Evolutionary conservation across 768 basidiomycete genomes (phyloP).

Genomic region (Leucogyrophana mollusca): DNA sequence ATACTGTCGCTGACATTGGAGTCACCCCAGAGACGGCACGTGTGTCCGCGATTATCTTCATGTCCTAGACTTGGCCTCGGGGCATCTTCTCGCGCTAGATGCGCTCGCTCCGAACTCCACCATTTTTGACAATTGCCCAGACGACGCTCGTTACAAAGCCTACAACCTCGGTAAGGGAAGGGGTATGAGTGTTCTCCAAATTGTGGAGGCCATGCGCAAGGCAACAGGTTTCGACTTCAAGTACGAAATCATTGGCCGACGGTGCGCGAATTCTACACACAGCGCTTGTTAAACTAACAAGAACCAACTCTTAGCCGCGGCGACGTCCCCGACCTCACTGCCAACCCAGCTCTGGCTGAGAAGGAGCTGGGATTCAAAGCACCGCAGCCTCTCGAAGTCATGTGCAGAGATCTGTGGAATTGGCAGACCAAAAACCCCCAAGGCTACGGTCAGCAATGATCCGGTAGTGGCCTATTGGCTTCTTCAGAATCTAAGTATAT

Average conservation of each 20-base stretch:
- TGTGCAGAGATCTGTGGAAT: slow-evolving; percentile 98
- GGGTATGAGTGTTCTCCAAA: slow-evolving; percentile 91
- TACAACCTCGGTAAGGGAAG: slow-evolving; percentile 96
- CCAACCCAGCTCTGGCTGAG: slow-evolving; percentile 88
- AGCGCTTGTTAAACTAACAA: slow-evolving; percentile 4
- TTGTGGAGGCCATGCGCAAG: slow-evolving; percentile 91
- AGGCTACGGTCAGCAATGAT: slow-evolving; percentile 53
- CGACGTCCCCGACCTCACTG: slow-evolving; percentile 95
- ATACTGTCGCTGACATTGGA: slow-evolving; percentile 2
- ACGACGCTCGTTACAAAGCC: slow-evolving; percentile 74
- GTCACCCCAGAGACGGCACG: slow-evolving; percentile 74
- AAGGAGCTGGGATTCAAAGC: slow-evolving; percentile 93
- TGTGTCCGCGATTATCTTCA: slow-evolving; percentile 97
- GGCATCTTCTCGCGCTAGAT: slow-evolving; percentile 89
- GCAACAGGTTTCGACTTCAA: slow-evolving; percentile 87
- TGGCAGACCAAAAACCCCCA: slow-evolving; percentile 94
- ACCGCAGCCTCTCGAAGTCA: slow-evolving; percentile 74
- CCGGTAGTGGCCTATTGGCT: neutral
- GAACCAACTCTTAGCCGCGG: slow-evolving; percentile 58
- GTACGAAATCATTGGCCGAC: slow-evolving; percentile 85
- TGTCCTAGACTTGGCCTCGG: slow-evolving; percentile 91
- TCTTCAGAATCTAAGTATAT: too few species aligned
- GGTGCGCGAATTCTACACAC: slow-evolving; percentile 49
- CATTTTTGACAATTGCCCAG: slow-evolving; percentile 51
- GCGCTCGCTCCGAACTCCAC: slow-evolving; percentile 64